Evolutionary conservation across 208 protist genomes (phyloP).

Genomic region (Leishmania gerbilli): DNA sequence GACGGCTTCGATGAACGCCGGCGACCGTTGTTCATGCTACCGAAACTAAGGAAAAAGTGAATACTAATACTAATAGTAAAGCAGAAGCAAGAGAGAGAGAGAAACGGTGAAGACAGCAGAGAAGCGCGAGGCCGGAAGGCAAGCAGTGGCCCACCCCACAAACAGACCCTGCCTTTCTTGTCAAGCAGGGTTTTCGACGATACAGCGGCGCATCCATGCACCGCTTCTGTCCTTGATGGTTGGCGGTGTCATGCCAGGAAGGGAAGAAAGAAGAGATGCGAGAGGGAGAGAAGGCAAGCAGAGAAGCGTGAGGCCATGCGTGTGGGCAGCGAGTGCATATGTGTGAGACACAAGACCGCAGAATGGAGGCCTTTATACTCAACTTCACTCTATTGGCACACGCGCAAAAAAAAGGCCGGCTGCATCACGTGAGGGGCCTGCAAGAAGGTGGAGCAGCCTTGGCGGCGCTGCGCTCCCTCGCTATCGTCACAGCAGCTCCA

Average conservation of each 20-base stretch:
- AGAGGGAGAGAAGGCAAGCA: not conserved
- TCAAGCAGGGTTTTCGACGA: not conserved
- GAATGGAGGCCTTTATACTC: not conserved
- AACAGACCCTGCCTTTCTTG: not conserved
- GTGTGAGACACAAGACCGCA: not conserved
- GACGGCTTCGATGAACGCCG: slow-evolving; percentile 15
- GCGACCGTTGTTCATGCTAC: slow-evolving; percentile 19
- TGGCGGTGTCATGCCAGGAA: not conserved
- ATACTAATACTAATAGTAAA: not conserved
- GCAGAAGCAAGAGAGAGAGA: not conserved
- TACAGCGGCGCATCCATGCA: not conserved
- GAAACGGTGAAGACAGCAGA: not conserved
- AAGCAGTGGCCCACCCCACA: not conserved
- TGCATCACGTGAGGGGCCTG: not conserved
- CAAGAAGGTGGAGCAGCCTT: not conserved
- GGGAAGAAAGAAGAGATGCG: not conserved
- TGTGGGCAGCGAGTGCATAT: not conserved
- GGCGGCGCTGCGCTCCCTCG: not conserved
- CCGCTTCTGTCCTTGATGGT: not conserved
- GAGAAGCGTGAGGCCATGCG: not conserved
- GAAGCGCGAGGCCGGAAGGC: not conserved
- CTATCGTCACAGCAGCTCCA: not conserved
- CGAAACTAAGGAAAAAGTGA: not conserved
- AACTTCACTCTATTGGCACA: not conserved
- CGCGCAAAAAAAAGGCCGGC: not conserved